A percentile compares a stretch with the other conserved stretches of the same genome.
Evolutionary conservation across 2,329 filamentous ascomycete species (phyloP).

Genomic region (Amesomyces nigricolor): DNA sequence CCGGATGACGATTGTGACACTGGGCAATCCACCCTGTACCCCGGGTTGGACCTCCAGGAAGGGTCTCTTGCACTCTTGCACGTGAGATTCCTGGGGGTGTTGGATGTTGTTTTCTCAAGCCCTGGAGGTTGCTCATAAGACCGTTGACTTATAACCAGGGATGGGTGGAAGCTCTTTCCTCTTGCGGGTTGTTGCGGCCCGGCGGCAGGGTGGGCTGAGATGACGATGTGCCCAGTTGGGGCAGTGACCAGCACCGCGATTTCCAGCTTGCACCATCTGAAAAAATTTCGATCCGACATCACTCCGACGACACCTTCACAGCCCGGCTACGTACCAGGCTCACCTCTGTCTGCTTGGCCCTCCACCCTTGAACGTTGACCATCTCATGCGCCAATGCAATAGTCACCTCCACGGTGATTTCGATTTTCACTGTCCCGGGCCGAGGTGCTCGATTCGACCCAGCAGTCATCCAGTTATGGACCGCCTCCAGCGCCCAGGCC

Average conservation of each 20-base stretch:
- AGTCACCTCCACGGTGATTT: constrained; percentile 1
- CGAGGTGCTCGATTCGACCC: background rate
- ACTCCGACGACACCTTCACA: background rate
- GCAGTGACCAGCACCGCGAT: too few relatives aligned
- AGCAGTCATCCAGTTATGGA: background rate
- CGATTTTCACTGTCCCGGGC: background rate
- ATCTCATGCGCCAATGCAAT: constrained; percentile 10
- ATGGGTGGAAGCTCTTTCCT: constrained; percentile 10
- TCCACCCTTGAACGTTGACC: background rate
- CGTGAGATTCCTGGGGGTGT: background rate
- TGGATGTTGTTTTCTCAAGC: background rate
- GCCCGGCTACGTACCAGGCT: too few relatives aligned
- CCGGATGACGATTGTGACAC: too few relatives aligned
- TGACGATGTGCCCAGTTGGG: too few relatives aligned
- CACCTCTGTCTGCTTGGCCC: too few relatives aligned
- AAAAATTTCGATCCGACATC: background rate
- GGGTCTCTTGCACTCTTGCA: background rate
- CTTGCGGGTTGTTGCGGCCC: background rate
- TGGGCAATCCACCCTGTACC: too few relatives aligned
- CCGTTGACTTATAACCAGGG: constrained; percentile 10
- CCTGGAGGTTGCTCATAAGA: background rate
- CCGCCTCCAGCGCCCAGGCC: background rate
- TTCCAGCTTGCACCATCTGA: too few relatives aligned
- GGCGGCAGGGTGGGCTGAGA: too few relatives aligned
- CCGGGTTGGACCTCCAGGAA: too few relatives aligned